Base-by-base conservation (phyloP, 2,329 filamentous ascomycete species). In the Cryphonectria radicalis region DNA sequence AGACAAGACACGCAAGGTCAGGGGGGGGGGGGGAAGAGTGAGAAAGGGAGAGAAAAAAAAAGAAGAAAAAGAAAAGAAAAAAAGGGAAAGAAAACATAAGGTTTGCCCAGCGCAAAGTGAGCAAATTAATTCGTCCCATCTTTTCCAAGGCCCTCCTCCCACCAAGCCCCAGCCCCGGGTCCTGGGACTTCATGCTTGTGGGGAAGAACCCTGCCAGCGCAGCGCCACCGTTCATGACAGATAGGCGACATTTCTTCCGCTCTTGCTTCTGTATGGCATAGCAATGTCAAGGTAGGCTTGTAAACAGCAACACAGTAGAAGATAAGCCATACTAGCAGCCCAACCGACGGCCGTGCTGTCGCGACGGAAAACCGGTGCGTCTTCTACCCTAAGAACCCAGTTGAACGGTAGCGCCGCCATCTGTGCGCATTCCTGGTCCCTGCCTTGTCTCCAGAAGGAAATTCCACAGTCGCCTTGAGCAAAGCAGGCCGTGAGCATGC, bases 121-220 rank as follows among this genome's bases (percentile, higher is more conserved):
- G 65, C 65, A 67, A 37, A 59, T 67, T 67, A 66, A 42, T 53
- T 66, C 46, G n/a, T 55, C 43, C 64, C 64, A 55, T 42, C 50
- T 59, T 19, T 59, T 59, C 65, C 55, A 59, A 59, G 55, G 55
- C 32, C 25, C 55, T 59, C 25, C 55, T 59, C 25, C 25, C 13
- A 59, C 13, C n/a, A 11, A 55, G 22, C 53, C 22, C 55, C 55
- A 28, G 55, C 25, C 25, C 55, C 55, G 55, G 28, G 25, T 59
- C 55, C 55, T 40, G 32, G 59, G 35, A 13, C 32, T 62, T 62
- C 59, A n/a, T 62, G 59, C 59, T n/a, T 59, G 59, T 62, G 59
- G 59, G 59, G 59, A 62, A 62, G 35, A 40, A 62, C 59, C 59
- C 59, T 62, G 59, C 32, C 59, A n/a, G 59, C 55, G 55, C 25